Percentiles rank a stretch among this genome's conserved stretches.
Conservation (phyloP, 495 filamentous ascomycete genomes). For the Aspergillus carlsbadensis region DNA sequence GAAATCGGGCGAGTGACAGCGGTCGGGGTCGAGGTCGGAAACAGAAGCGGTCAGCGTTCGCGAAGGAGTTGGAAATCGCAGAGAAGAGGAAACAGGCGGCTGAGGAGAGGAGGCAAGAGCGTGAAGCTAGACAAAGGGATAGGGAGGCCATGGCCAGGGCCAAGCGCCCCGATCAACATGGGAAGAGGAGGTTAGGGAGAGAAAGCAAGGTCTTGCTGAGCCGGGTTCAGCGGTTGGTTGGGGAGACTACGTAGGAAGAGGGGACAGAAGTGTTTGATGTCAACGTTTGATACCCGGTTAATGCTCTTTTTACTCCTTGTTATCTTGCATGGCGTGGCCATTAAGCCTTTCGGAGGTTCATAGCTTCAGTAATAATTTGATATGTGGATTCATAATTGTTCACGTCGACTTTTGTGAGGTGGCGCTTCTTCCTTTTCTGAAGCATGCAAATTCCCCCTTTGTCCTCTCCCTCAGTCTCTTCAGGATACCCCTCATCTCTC, state of each 20-base stretch:
- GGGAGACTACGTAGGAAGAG: slow-evolving; percentile 12
- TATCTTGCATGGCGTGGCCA: neutral
- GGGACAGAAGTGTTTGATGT: slow-evolving; percentile 11
- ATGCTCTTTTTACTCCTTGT: neutral
- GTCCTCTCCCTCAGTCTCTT: slow-evolving; percentile 81
- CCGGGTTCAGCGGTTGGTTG: slow-evolving; percentile 74
- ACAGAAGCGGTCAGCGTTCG: slow-evolving; percentile 67
- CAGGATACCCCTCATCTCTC: slow-evolving; percentile 80
- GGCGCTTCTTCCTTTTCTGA: slow-evolving; percentile 51
- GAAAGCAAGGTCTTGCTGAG: slow-evolving; percentile 83
- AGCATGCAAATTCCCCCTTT: slow-evolving; percentile 82
- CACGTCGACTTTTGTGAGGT: slow-evolving; percentile 18
- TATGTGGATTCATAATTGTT: neutral
- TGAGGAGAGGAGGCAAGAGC: slow-evolving; percentile 57
- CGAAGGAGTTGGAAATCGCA: slow-evolving; percentile 71
- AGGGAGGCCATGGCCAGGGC: slow-evolving; percentile 75
- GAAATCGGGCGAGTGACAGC: slow-evolving; percentile 23
- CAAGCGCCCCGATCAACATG: slow-evolving; percentile 68
- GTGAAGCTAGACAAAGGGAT: slow-evolving; percentile 59
- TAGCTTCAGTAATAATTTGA: too few relatives aligned
- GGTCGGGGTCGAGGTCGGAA: slow-evolving; percentile 38
- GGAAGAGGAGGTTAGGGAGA: slow-evolving; percentile 78
- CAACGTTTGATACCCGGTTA: slow-evolving; percentile 26
- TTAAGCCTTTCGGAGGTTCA: too few relatives aligned
- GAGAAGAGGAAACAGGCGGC: slow-evolving; percentile 62